phyloP scores from a whole-genome alignment of 169 alveolate genomes.

The Plasmodium relictum region DNA sequence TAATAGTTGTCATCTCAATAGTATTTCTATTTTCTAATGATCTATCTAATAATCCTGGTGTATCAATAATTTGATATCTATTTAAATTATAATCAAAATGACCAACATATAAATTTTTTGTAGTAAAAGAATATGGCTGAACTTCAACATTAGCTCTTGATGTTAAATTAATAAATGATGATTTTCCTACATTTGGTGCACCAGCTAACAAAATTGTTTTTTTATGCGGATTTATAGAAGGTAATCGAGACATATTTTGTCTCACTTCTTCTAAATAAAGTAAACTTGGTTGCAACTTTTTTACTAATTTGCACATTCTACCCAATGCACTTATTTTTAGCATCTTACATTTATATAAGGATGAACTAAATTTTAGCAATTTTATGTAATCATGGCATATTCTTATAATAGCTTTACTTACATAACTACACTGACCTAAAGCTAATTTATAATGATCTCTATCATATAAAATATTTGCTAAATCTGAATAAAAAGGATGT shows the following conservation, averaged over 20 bases:
- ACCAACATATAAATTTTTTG: conserved; percentile 99
- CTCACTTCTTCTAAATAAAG: conserved; percentile 98
- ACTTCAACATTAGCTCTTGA: conserved; percentile 99
- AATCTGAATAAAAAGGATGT: conserved; percentile 99
- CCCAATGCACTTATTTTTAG: conserved; percentile 99
- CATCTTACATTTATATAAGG: conserved; percentile 97
- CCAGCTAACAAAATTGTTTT: conserved; percentile 97
- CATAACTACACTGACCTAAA: conserved; percentile 97
- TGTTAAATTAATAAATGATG: conserved; percentile 96
- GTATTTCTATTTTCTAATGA: conserved; percentile 98
- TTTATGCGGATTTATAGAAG: conserved; percentile 96
- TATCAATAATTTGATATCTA: conserved; percentile 99
- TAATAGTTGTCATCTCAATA: conserved; percentile 99
- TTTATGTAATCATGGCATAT: conserved; percentile 98
- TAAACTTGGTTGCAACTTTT: conserved; percentile 95
- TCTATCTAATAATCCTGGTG: conserved; percentile 99
- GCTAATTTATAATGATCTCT: conserved; percentile 99
- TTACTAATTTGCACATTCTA: conserved; percentile 97
- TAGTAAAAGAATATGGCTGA: conserved; percentile 99
- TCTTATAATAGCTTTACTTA: conserved; percentile 93
- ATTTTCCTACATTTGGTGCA: conserved; percentile 99
- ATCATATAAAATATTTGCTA: conserved; percentile 98
- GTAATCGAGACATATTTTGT: conserved; percentile 97
- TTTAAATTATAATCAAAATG: conserved; percentile 98
- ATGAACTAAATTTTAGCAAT: conserved; percentile 96